Evolutionary conservation across 192 early-diverging fungal species (phyloP).

Genomic region (Haplosporangium gracile): DNA sequence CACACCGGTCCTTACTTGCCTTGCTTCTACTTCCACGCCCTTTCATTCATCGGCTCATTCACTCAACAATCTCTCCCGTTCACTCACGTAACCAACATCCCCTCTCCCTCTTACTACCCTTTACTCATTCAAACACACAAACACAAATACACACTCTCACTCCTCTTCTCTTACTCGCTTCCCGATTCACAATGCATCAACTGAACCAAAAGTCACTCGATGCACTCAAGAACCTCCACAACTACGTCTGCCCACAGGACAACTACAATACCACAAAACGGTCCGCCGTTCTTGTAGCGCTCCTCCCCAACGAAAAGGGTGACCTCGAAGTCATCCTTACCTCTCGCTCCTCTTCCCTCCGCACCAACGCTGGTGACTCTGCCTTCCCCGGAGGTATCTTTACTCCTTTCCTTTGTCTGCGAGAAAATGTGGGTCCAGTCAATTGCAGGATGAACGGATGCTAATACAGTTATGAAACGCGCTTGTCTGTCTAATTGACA

Average conservation of each 20-base stretch:
- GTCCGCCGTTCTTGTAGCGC: conserved; percentile 36
- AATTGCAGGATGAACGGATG: not conserved
- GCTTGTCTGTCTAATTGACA: not conserved
- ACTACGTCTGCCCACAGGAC: not conserved
- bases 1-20: not conserved
- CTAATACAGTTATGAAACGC: not conserved
- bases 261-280: conserved; percentile 13
- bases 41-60: not conserved
- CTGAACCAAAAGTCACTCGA: conserved; percentile 27
- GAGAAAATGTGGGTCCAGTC: too few species aligned
- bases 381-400: conserved; percentile 45
- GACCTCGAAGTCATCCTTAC: conserved; percentile 54
- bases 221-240: conserved; percentile 15
- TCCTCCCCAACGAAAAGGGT: conserved; percentile 27
- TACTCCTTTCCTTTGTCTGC: not conserved
- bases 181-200: conserved; percentile 9
- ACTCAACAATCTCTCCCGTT: not conserved
- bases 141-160: not conserved
- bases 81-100: not conserved
- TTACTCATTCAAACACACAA: not conserved
- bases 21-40: not conserved
- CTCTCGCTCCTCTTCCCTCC: conserved; percentile 21
- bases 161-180: not conserved
- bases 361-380: conserved; percentile 38
- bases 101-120: not conserved